phyloP scores from a whole-genome alignment of 208 protist genomes.

The Borovskyia barvae region DNA sequence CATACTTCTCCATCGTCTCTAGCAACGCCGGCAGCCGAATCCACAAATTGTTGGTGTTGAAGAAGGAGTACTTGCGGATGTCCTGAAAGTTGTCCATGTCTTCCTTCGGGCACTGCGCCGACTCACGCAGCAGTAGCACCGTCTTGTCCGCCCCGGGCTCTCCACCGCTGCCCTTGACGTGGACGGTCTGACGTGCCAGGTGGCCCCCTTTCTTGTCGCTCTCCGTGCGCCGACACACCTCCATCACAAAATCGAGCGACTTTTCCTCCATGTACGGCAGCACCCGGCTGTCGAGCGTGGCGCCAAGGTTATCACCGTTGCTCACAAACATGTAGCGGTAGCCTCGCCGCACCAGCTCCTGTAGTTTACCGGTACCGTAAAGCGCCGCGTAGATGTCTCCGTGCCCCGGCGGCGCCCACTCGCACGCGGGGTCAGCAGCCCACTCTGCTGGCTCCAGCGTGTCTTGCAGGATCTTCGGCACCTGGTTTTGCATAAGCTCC shows the following conservation, averaged over 20 bases:
- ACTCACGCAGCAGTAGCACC: slow-evolving; percentile 85
- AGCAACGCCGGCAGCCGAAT: slow-evolving; percentile 91
- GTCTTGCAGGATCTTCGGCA: slow-evolving; percentile 76
- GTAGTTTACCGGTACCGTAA: slow-evolving; percentile 86
- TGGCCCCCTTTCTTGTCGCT: slow-evolving; percentile 94
- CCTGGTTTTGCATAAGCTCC: slow-evolving; percentile 83
- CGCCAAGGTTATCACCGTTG: slow-evolving; percentile 99
- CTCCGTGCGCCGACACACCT: slow-evolving; percentile 87
- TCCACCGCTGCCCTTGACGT: slow-evolving; percentile 6
- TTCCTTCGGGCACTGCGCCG: slow-evolving; percentile 82
- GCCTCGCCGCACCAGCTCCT: slow-evolving; percentile 79
- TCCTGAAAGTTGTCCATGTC: slow-evolving; percentile 96
- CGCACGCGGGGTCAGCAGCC: slow-evolving; percentile 37
- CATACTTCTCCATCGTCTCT: slow-evolving; percentile 51
- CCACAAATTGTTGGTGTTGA: slow-evolving; percentile 99
- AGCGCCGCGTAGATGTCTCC: slow-evolving; percentile 98
- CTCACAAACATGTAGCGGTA: slow-evolving; percentile 98
- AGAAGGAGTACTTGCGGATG: slow-evolving; percentile 96
- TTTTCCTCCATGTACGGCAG: slow-evolving; percentile 83
- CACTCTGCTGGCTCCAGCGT: slow-evolving; percentile 63
- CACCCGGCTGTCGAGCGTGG: slow-evolving; percentile 82
- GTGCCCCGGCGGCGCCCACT: slow-evolving; percentile 99
- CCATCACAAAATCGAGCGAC: slow-evolving; percentile 89
- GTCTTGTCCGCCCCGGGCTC: slow-evolving; percentile 15
- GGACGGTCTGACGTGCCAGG: slow-evolving; percentile 46